phyloP scores from a whole-genome alignment of 257 asterid species.

The Solanum appendiculatum region DNA sequence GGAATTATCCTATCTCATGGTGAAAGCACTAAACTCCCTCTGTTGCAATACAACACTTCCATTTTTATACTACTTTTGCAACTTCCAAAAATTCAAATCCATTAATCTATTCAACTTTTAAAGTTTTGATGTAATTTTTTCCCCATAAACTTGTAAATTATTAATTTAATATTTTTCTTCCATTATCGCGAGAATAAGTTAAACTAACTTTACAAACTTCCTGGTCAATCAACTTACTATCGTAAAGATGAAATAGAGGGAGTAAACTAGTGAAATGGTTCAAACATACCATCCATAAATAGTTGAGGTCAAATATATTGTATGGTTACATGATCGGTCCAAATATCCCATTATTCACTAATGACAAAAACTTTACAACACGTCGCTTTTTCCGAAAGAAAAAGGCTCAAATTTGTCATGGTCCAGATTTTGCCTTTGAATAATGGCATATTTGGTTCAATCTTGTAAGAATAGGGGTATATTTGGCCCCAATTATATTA shows the following conservation, averaged over 20 bases:
- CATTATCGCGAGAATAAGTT: neutral
- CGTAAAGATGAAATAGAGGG: neutral
- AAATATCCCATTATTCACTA: neutral
- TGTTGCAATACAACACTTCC: neutral
- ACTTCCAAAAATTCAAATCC: neutral
- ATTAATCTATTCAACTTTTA: neutral
- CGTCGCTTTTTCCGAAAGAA: neutral
- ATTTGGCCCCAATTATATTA: neutral
- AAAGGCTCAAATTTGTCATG: neutral
- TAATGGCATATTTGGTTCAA: neutral
- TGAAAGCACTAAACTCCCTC: neutral
- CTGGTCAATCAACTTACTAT: neutral
- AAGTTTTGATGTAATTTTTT: neutral
- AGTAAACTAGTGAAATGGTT: neutral
- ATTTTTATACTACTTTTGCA: neutral
- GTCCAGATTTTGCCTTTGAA: neutral
- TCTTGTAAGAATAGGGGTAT: neutral
- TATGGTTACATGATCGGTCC: neutral
- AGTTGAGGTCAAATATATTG: neutral
- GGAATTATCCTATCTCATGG: neutral
- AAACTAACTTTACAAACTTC: neutral
- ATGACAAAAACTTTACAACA: neutral
- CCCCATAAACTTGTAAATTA: neutral
- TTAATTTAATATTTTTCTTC: neutral
- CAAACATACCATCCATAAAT: neutral